Evolutionary conservation across 2,329 filamentous ascomycete species (phyloP).

Genomic region (Aspergillus oerlinghausenensis): DNA sequence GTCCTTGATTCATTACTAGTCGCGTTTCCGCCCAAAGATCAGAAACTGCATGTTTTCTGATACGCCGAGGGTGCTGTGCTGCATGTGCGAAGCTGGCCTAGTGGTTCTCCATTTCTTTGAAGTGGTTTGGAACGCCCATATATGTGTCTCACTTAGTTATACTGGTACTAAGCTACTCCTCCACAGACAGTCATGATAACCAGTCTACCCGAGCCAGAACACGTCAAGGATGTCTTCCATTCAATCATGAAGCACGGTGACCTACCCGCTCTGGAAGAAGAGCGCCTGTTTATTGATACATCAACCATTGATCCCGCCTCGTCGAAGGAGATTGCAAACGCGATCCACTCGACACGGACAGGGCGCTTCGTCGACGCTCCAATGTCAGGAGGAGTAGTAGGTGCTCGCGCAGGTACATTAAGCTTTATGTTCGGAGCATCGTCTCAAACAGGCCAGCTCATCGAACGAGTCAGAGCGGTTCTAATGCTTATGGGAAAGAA

Average conservation of each 20-base stretch:
- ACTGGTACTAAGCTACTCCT: constrained; percentile 4
- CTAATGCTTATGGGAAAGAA: constrained; percentile 80
- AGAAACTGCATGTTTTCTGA: not conserved
- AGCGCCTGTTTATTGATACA: constrained; percentile 87
- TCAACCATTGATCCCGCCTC: constrained; percentile 93
- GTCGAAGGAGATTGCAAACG: constrained; percentile 70
- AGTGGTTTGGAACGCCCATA: not conserved
- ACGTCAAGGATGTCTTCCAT: constrained; percentile 78
- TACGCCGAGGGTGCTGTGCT: too few species aligned
- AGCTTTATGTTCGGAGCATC: constrained; percentile 92
- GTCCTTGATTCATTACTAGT: not conserved
- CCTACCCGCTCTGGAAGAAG: constrained; percentile 49
- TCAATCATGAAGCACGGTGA: constrained; percentile 62
- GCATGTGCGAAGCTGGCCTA: too few species aligned
- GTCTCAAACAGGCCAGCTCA: constrained; percentile 41
- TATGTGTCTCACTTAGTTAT: not conserved
- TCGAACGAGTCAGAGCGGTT: constrained; percentile 63
- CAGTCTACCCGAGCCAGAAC: constrained; percentile 80
- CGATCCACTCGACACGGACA: constrained; percentile 61
- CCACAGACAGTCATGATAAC: constrained; percentile 78
- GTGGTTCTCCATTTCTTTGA: too few species aligned
- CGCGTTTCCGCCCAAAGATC: not conserved
- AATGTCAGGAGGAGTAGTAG: constrained; percentile 94
- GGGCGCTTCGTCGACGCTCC: constrained; percentile 88
- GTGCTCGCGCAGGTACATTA: constrained; percentile 77